phyloP scores from a whole-genome alignment of 2,329 filamentous ascomycete genomes.

The Apiospora sp. region DNA sequence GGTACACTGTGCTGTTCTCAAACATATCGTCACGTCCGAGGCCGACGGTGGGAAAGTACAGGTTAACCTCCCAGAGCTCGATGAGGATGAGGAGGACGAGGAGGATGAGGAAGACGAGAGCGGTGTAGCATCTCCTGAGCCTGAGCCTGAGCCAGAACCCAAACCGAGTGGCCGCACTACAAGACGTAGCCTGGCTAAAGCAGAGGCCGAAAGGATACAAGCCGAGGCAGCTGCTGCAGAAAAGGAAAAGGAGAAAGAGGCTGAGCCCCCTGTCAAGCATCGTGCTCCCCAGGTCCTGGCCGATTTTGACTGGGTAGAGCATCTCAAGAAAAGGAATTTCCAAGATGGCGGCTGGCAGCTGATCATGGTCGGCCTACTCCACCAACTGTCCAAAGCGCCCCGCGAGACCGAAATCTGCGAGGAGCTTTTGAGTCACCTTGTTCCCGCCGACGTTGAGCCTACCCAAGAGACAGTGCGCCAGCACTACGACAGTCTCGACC shows the following conservation, averaged over 20 bases:
- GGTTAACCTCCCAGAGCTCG: constrained; percentile 78
- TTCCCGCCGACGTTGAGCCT: constrained; percentile 78
- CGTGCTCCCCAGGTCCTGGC: constrained; percentile 79
- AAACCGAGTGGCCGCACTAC: constrained; percentile 76
- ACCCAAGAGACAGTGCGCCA: constrained; percentile 75
- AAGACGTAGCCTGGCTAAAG: constrained; percentile 83
- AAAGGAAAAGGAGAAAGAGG: constrained; percentile 45
- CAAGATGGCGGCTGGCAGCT: constrained; percentile 89
- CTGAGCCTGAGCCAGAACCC: constrained; percentile 75
- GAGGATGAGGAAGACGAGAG: constrained; percentile 65
- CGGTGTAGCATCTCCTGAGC: constrained; percentile 59
- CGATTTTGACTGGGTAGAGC: constrained; percentile 84
- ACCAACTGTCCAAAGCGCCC: constrained; percentile 83
- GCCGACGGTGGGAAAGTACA: constrained; percentile 80
- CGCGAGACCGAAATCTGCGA: constrained; percentile 77
- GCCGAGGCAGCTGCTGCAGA: constrained; percentile 40
- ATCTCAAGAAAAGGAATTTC: constrained; percentile 84
- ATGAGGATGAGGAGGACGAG: constrained; percentile 73
- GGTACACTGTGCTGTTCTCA: constrained; percentile 89
- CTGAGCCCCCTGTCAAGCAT: constrained; percentile 62
- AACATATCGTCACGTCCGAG: constrained; percentile 81
- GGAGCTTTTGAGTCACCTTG: constrained; percentile 80
- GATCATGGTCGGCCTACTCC: constrained; percentile 84
- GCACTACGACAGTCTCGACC: constrained; percentile 78
- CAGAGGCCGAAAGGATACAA: constrained; percentile 74